Conservation (phyloP, 352 stramenopile species). For the Globisporangium iwayamae region DNA sequence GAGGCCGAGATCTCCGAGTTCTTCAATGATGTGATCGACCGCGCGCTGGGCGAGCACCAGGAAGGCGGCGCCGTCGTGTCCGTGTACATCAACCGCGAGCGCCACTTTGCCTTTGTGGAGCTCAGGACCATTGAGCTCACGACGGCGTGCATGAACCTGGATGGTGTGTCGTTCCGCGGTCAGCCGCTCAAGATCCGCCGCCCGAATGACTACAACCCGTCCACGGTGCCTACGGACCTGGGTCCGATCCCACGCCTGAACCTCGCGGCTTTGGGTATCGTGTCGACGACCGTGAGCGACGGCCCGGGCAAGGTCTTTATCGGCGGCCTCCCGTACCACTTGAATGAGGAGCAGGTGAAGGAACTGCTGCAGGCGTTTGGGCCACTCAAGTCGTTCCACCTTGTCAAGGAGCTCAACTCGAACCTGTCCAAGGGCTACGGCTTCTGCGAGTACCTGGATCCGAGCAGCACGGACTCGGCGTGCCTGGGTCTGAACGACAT, state of each 20-base stretch:
- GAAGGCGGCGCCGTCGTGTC: constrained; percentile 77
- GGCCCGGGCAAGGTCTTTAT: constrained; percentile 99
- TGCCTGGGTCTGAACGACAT: constrained; percentile 96
- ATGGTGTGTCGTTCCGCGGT: constrained; percentile 94
- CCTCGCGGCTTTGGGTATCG: constrained; percentile 90
- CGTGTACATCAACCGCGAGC: constrained; percentile 96
- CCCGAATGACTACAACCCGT: constrained; percentile 97
- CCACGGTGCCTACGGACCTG: constrained; percentile 79
- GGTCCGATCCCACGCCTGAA: constrained; percentile 88
- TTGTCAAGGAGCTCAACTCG: constrained; percentile 92
- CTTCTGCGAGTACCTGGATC: constrained; percentile 97
- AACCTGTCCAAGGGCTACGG: constrained; percentile 96
- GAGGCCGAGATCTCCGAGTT: constrained; percentile 88
- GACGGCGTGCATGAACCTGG: constrained; percentile 94
- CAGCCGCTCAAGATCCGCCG: constrained; percentile 94
- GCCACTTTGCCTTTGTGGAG: constrained; percentile 97
- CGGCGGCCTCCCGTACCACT: constrained; percentile 95
- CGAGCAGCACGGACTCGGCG: constrained; percentile 87
- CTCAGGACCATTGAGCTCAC: constrained; percentile 96
- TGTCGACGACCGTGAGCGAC: constrained; percentile 94
- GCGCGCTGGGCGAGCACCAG: constrained; percentile 70
- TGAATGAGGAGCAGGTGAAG: constrained; percentile 94
- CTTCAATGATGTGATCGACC: constrained; percentile 91
- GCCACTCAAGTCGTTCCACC: constrained; percentile 92
- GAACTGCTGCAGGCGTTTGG: constrained; percentile 96